phyloP scores from a whole-genome alignment of 169 alveolate species.

The Plasmodium knowlesi region DNA sequence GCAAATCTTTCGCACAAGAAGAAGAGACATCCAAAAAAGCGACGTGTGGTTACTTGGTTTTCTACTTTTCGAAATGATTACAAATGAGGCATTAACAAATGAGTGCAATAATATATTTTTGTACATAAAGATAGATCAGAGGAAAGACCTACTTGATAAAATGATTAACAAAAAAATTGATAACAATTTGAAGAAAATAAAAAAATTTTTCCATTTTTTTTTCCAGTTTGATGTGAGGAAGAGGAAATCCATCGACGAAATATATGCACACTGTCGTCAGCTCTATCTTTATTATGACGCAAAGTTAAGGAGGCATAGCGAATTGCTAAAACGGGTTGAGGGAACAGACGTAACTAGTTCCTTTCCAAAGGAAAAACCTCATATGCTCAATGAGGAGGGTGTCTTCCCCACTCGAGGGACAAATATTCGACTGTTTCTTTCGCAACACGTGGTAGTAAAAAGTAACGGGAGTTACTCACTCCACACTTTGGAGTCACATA shows the following conservation, averaged over 20 bases:
- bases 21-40: slow-evolving; percentile 23
- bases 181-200: not conserved
- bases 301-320: slow-evolving; percentile 5
- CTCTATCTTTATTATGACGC: slow-evolving; percentile 1
- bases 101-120: slow-evolving; percentile 28
- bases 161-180: slow-evolving; percentile 14
- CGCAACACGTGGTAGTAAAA: not conserved
- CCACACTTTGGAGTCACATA: not conserved
- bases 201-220: slow-evolving; percentile 19
- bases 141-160: slow-evolving; percentile 12
- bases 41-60: slow-evolving; percentile 59
- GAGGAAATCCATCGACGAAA: slow-evolving; percentile 26
- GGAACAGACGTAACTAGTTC: not conserved
- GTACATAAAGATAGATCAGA: slow-evolving; percentile 37
- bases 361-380: not conserved
- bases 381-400: not conserved
- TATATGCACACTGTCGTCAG: not conserved
- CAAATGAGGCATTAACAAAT: slow-evolving; percentile 23
- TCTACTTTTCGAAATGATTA: slow-evolving; percentile 49
- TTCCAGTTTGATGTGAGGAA: slow-evolving; percentile 43
- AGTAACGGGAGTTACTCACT: not conserved
- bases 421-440: not conserved
- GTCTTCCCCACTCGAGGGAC: not conserved
- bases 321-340: not conserved
- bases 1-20: slow-evolving; percentile 16